Conservation (phyloP, 768 basidiomycete species). For the Paxillus involutus region DNA sequence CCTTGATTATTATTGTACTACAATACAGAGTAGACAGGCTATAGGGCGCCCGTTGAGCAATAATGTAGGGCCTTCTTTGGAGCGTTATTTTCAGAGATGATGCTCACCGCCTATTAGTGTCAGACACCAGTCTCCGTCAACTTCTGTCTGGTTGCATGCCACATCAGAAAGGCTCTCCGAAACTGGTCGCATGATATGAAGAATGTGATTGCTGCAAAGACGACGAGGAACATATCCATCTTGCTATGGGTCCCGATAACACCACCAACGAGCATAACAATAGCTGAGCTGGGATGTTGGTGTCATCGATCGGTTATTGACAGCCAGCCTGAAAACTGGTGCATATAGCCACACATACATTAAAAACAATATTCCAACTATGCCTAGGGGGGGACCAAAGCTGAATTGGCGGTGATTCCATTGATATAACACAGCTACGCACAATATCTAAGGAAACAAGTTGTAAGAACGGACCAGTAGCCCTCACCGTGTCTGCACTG, state of each 20-base stretch:
- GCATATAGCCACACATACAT: slow-evolving; percentile 9
- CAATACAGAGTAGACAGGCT: no score
- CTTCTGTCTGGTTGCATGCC: slow-evolving; percentile 15
- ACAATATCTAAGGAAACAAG: slow-evolving; percentile 14
- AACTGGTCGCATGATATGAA: slow-evolving; percentile 22
- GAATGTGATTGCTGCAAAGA: slow-evolving; percentile 14
- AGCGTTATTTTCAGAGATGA: not conserved
- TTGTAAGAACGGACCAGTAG: no score
- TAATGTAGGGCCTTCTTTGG: not conserved
- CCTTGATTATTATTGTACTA: no score
- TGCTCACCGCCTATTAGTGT: slow-evolving; percentile 4
- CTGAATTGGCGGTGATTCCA: not conserved
- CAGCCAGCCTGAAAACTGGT: no score
- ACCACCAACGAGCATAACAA: slow-evolving; percentile 15
- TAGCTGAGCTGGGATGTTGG: slow-evolving; percentile 10
- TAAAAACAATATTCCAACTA: slow-evolving; percentile 20
- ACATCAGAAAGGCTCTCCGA: slow-evolving; percentile 16
- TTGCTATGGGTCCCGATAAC: slow-evolving; percentile 11
- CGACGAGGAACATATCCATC: slow-evolving; percentile 12
- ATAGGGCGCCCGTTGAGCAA: no score
- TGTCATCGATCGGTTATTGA: not conserved
- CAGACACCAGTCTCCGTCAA: slow-evolving; percentile 1
- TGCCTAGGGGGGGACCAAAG: slow-evolving; percentile 9
- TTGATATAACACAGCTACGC: not conserved
- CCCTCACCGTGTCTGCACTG: no score